Base-by-base conservation (phyloP, 2,329 filamentous ascomycete genomes). In the Fusarium ambrosium region DNA sequence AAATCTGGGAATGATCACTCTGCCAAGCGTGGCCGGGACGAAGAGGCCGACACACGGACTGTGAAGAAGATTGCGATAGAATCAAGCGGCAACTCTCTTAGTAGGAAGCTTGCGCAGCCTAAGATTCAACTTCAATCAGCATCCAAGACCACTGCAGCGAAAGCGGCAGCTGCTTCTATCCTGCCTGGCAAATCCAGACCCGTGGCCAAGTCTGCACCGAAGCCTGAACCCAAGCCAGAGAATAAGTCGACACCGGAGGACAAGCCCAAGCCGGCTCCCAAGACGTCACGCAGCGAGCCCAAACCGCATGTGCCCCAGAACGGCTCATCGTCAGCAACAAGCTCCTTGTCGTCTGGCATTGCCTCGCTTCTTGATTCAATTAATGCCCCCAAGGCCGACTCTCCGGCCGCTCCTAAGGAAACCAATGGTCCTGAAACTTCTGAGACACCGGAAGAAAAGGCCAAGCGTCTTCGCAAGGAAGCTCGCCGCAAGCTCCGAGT, bases 391-490 rank as follows among this genome's bases (percentile, higher is more conserved):
- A 86, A 85, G 65, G 71, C 81, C 3, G 81, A 84, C 48, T 70
- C 79, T 13, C 76, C 86, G 51, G 86, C 85, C 5, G 88, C 89
- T 66, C 83, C 87, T 0, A 89, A 90, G 74, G 90, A 91, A 67
- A 77, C 78, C 13, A 85, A 84, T 34, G 82, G 83, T n/a, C 78
- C 82, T 1, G 82, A 93, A 20, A 83, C 86, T 1, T 84, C 87
- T 0, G 93, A 95, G 80, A 94, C 92, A 0, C 85, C 90, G 0
- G 92, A 94, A 77, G 89, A 94, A 79, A 91, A 87, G 76, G 85
- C 87, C 2, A 93, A 91, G 77, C 89, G 94, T 13, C 84, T 94
- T 6, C 90, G 93, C 39, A 95, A 94, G 78, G 93, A 95, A 80
- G 88, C 90, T 68, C 89, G 93, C 59, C 89, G 92, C 39, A 90